phyloP scores from a whole-genome alignment of 345 rosid genomes.

The Camelina neglecta region DNA sequence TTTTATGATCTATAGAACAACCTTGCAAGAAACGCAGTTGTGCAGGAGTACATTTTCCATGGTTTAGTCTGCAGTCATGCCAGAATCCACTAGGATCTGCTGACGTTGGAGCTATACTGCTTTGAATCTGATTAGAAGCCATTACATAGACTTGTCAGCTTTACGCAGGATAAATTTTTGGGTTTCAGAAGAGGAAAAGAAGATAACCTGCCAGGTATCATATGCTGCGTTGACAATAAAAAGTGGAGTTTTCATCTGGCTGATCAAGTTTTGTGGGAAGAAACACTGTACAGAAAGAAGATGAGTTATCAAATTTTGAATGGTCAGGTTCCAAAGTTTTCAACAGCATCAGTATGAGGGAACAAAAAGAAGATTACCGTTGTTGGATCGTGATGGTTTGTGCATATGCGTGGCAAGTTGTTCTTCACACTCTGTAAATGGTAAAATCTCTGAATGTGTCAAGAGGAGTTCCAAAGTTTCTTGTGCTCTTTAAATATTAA shows the following conservation, averaged over 20 bases:
- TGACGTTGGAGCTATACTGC: conserved; percentile 87
- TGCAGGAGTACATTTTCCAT: conserved; percentile 67
- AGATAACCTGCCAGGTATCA: conserved; percentile 97
- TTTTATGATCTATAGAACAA: conserved; percentile 32
- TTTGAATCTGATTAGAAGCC: conserved; percentile 65
- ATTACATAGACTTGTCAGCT: conserved; percentile 31
- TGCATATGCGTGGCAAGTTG: conserved; percentile 75
- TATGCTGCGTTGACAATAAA: conserved; percentile 91
- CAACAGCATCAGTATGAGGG: conserved; percentile 10
- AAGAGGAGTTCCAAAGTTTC: conserved; percentile 16
- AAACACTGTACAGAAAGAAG: conserved; percentile 66
- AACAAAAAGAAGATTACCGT: conserved; percentile 51
- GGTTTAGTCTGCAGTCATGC: conserved; percentile 80
- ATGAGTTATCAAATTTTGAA: conserved; percentile 6
- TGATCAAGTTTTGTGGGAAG: conserved; percentile 95
- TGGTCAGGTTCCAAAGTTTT: not conserved
- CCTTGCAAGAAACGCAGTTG: conserved; percentile 84
- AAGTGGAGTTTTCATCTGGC: conserved; percentile 71
- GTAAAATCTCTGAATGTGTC: conserved; percentile 22
- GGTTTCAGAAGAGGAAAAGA: conserved; percentile 10
- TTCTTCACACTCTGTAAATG: conserved; percentile 56
- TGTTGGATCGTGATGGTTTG: conserved; percentile 82
- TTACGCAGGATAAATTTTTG: not conserved
- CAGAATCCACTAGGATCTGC: conserved; percentile 93
- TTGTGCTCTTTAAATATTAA: conserved; percentile 9